Conservation (phyloP, 2,329 filamentous ascomycete genomes). For the Stagonosporopsis cucurbitacearum region DNA sequence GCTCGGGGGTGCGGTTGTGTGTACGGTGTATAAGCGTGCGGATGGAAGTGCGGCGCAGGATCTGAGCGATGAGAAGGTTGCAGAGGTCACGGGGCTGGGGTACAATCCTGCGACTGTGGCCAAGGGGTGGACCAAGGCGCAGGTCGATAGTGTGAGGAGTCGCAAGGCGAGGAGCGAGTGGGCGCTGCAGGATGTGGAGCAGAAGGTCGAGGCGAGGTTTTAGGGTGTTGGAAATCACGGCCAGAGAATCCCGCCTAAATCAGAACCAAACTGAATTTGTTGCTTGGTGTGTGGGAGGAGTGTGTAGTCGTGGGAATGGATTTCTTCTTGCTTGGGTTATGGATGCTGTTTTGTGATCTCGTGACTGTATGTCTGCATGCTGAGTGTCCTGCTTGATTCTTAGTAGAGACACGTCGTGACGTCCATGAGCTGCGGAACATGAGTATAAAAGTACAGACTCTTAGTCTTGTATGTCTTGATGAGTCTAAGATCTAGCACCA, state of each 20-base stretch:
- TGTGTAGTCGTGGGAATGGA: not conserved
- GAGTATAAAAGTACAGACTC: not conserved
- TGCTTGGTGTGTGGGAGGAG: not conserved
- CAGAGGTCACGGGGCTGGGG: constrained; percentile 71
- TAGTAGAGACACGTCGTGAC: not conserved
- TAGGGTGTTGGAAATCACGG: no score
- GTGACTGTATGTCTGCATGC: not conserved
- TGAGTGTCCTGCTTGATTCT: no score
- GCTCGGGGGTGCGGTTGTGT: constrained; percentile 86
- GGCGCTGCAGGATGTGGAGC: constrained; percentile 77
- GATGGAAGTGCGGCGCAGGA: constrained; percentile 72
- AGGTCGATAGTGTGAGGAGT: constrained; percentile 72
- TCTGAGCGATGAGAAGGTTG: constrained; percentile 69
- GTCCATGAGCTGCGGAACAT: not conserved
- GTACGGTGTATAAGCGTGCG: constrained; percentile 84
- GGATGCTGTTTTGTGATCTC: not conserved
- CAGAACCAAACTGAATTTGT: no score
- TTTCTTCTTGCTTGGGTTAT: not conserved
- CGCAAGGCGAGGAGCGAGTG: constrained; percentile 72
- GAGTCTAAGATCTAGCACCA: constrained; percentile 31
- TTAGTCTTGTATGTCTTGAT: constrained; percentile 20
- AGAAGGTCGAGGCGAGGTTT: constrained; percentile 76
- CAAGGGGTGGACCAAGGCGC: constrained; percentile 81
- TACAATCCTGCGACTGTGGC: constrained; percentile 94
- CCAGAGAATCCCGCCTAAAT: no score